A percentile compares a stretch with the other conserved stretches of the same genome.
These are phyloP conservation scores for Lumnitzera racemosa DNA, from an alignment of 345 rosid species.

Conservation along the genomic window DNA sequence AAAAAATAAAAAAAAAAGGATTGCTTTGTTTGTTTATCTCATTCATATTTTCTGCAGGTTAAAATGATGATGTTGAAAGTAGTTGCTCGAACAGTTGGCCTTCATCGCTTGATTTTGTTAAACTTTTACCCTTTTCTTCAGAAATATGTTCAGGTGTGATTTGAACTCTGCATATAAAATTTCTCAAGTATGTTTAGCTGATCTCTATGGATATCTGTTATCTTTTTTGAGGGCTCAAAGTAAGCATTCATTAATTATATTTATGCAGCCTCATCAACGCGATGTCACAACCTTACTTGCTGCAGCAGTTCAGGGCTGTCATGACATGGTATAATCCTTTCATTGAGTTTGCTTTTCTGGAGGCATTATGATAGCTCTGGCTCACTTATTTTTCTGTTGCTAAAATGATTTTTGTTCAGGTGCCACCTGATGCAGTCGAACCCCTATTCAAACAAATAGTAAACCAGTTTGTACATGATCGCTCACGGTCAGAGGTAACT, in stretches of 20 bases:
- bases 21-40: not conserved
- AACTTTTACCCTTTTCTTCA: slow-evolving; percentile 75
- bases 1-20: too few species aligned
- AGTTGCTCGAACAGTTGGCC: slow-evolving; percentile 85
- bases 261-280: slow-evolving; percentile 82
- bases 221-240: not conserved
- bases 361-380: not conserved
- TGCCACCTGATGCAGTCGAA: slow-evolving; percentile 98
- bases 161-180: slow-evolving; percentile 6
- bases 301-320: slow-evolving; percentile 94
- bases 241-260: slow-evolving; percentile 1
- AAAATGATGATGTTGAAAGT: slow-evolving; percentile 92
- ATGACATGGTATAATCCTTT: slow-evolving; percentile 68
- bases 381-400: slow-evolving; percentile 4
- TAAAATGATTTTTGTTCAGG: slow-evolving; percentile 30
- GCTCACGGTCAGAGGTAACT: slow-evolving; percentile 82
- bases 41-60: slow-evolving; percentile 35
- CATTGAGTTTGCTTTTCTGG: slow-evolving; percentile 1
- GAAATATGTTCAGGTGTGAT: slow-evolving; percentile 71
- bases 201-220: not conserved
- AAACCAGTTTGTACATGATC: slow-evolving; percentile 88
- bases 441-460: slow-evolving; percentile 89
- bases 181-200: slow-evolving; percentile 1
- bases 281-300: slow-evolving; percentile 90
- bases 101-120: slow-evolving; percentile 69